A percentile compares a stretch with the other conserved stretches of the same genome.
These are phyloP conservation scores for Alectoria sarmentosa DNA, from an alignment of 495 filamentous ascomycete species.

Conservation along the genomic window DNA sequence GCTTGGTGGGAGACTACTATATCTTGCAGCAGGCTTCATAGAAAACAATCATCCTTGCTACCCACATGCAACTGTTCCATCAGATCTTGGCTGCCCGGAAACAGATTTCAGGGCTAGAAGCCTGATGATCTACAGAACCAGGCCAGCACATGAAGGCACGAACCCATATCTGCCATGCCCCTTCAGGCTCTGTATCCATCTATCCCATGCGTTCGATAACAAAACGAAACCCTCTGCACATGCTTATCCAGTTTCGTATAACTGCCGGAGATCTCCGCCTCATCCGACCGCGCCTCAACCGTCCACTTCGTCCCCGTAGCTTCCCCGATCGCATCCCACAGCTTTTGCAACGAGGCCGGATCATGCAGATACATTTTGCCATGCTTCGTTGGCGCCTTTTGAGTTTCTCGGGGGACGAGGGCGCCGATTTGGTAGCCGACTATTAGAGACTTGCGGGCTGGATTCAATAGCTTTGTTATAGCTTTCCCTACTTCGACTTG, in stretches of 20 bases:
- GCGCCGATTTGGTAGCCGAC: conserved; percentile 7
- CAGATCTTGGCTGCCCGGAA: no score
- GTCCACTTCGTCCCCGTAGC: conserved; percentile 5
- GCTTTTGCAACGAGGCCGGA: conserved; percentile 35
- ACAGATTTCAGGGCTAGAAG: no score
- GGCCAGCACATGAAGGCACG: no score
- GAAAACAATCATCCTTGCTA: no score
- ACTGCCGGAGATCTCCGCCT: not conserved
- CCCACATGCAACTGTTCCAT: no score
- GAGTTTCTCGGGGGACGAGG: not conserved
- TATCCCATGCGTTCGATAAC: not conserved
- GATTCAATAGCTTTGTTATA: conserved; percentile 23
- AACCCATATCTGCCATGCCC: no score
- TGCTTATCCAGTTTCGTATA: not conserved
- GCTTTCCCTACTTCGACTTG: conserved; percentile 42
- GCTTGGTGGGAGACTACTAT: no score
- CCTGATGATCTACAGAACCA: no score
- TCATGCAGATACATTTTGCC: conserved; percentile 38
- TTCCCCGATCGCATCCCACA: conserved; percentile 45
- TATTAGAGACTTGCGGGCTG: not conserved
- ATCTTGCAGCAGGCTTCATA: no score
- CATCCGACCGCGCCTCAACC: conserved; percentile 7
- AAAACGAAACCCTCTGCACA: not conserved
- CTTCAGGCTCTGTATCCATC: no score
- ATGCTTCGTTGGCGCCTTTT: not conserved